These are phyloP conservation scores for Senna siamea DNA, from an alignment of 306 rosid species.

Conservation along the genomic window DNA sequence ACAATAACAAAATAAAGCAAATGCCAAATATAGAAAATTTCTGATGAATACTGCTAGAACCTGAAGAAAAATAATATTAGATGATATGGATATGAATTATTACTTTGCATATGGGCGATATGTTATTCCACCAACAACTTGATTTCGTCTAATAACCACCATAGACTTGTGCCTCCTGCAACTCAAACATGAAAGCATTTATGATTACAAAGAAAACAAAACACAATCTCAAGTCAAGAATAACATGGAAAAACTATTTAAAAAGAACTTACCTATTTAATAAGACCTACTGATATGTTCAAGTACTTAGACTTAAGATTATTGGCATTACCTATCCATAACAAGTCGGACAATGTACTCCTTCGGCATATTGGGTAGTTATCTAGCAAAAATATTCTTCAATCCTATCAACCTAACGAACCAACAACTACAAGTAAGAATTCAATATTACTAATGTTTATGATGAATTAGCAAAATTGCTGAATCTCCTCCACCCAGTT, in stretches of 20 bases:
- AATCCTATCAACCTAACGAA: slow-evolving; percentile 85
- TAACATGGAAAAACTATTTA: slow-evolving; percentile 18
- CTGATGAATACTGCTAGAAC: not conserved
- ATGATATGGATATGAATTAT: slow-evolving; percentile 25
- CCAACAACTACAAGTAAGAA: slow-evolving; percentile 33
- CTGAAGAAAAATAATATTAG: slow-evolving; percentile 10
- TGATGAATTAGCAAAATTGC: not conserved
- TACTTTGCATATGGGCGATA: slow-evolving; percentile 94
- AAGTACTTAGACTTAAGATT: slow-evolving; percentile 9
- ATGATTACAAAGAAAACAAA: not conserved
- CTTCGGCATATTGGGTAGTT: slow-evolving; percentile 98
- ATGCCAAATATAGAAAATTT: not conserved
- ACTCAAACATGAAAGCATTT: slow-evolving; percentile 35
- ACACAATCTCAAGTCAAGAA: slow-evolving; percentile 28
- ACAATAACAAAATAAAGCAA: slow-evolving; percentile 7
- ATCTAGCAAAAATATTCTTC: slow-evolving; percentile 95
- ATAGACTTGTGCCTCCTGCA: slow-evolving; percentile 95
- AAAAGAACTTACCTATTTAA: not conserved
- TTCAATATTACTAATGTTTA: slow-evolving; percentile 26
- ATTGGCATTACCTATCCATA: slow-evolving; percentile 82
- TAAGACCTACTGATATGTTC: not conserved
- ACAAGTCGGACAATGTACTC: slow-evolving; percentile 98
- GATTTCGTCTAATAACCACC: slow-evolving; percentile 85
- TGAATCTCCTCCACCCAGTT: slow-evolving; percentile 12
- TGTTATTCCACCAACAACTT: slow-evolving; percentile 95